Percentiles rank a stretch among this genome's conserved stretches.
Conservation (phyloP, 331 rosid genomes). For the Rosa hybrid region DNA sequence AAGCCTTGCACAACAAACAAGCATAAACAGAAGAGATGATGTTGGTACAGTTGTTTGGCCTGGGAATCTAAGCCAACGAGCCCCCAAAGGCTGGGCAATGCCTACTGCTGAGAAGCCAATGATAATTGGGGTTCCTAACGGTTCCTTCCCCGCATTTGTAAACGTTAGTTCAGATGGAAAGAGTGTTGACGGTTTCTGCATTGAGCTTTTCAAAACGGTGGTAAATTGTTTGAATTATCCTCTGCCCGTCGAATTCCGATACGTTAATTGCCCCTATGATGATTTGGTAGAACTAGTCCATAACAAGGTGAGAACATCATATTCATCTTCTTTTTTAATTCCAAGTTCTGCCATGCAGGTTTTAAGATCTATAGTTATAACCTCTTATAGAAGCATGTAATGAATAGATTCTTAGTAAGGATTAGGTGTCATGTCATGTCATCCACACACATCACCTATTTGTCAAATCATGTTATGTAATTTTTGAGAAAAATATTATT, state of each 20-base stretch:
- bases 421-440: too few relatives aligned
- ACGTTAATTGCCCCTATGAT: conserved; percentile 42
- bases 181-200: conserved; percentile 55
- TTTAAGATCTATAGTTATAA: background rate
- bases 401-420: background rate
- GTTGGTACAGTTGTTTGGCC: conserved; percentile 56
- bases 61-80: conserved; percentile 25
- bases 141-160: background rate
- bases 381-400: background rate
- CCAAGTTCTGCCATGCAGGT: background rate
- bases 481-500: too few relatives aligned
- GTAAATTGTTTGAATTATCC: conserved; percentile 30
- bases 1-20: background rate
- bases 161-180: conserved; percentile 12
- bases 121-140: conserved; percentile 50
- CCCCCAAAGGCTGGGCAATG: conserved; percentile 62
- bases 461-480: too few relatives aligned
- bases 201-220: conserved; percentile 47
- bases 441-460: too few relatives aligned
- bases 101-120: conserved; percentile 36
- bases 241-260: conserved; percentile 30
- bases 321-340: background rate
- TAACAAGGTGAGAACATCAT: background rate
- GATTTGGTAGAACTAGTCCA: conserved; percentile 48
- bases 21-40: background rate